Evolutionary conservation across 768 basidiomycete species (phyloP), one percentile per base, ranked within the genome.

Genomic region (Pleurotus tuoliensis): DNA sequence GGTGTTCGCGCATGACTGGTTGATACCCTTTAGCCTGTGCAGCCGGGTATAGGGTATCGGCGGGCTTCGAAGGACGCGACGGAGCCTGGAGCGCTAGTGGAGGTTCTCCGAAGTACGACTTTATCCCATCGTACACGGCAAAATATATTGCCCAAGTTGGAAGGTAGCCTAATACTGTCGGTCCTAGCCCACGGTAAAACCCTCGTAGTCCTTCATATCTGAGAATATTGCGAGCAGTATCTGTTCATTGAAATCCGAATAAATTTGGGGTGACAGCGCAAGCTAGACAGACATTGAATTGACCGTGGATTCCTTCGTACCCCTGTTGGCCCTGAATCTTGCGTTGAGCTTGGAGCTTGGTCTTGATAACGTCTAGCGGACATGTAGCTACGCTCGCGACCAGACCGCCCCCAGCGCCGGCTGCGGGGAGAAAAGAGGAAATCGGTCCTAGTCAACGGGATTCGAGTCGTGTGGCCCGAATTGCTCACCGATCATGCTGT

Each of bases 61-160:
- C 65, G 40, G 63, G 62, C 53, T 50, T 61, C 55, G 53, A 62
- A 50, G 52, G 34, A 15, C 37, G 34, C 9, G 39, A 12, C 13
- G 39, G 38, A 16, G 37, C 24, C 24, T 53, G 51, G 37, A 53
- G 39, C 58, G 67, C 82, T 16, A 82, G 72, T 4, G 86, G 83
- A 34, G 78, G 74, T 62, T 85, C 84, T 18, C 92, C 91, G 67
- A 93, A 90, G 47, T 77, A 73, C 12, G 81, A 82, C 78, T 98
- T 98, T 73, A 98, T 90, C 58, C 90, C 86, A 73, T 99, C 97
- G 73, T 98, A 98, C 22, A 98, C 93, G 18, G 94, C 86, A 71
- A 98, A 98, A 71, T 98, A 98, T 63, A 98, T 98, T 22, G 94
- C 97, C 97, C 95, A 98, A 2, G 96, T 98, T 18, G 97, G 97